Conservation (phyloP, 257 asterid species). For the Solanum bukasovii region DNA sequence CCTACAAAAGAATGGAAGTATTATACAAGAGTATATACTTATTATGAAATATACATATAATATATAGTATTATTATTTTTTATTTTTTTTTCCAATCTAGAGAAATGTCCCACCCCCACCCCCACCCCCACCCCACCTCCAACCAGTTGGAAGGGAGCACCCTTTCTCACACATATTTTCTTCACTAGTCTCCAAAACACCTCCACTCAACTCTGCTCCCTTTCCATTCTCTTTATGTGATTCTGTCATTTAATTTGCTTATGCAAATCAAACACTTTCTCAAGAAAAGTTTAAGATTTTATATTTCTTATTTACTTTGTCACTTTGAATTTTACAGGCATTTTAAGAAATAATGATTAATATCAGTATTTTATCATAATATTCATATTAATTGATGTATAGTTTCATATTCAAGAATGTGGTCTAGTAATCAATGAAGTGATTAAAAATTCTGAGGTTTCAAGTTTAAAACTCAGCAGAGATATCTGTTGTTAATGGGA, state of each 20-base stretch:
- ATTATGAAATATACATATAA: neutral
- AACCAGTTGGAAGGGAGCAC: neutral
- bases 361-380: neutral
- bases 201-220: constrained; percentile 18
- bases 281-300: neutral
- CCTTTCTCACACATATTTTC: neutral
- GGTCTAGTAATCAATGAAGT: neutral
- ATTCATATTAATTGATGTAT: neutral
- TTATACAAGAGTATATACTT: neutral
- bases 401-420: no score
- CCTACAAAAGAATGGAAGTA: constrained; percentile 13
- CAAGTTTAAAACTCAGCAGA: no score
- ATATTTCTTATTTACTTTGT: neutral
- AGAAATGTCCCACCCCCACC: neutral
- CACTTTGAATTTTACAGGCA: neutral
- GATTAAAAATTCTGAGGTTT: no score
- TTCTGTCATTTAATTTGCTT: neutral
- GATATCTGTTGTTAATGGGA: no score
- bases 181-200: neutral
- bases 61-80: neutral
- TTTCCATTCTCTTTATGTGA: constrained; percentile 2
- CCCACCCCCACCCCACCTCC: neutral
- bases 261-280: neutral
- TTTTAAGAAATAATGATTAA: neutral
- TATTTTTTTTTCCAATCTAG: neutral